Base-by-base conservation (phyloP, 768 basidiomycete species). In the Amanita exitialis region DNA sequence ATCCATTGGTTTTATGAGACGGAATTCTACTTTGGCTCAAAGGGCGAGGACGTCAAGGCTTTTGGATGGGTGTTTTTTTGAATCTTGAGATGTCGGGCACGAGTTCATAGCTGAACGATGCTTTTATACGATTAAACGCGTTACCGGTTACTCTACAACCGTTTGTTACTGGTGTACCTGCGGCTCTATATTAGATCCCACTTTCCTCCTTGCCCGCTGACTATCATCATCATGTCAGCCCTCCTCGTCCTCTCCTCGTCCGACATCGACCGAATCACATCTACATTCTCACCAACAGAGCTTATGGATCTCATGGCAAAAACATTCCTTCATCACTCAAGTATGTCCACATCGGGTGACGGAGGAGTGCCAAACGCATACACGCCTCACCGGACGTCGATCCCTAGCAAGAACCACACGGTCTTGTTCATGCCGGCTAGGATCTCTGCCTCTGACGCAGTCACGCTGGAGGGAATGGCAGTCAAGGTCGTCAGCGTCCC, bases 401-500 rank as follows among this genome's bases (percentile, higher is more conserved):
- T 92, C 9, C 67, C 69, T 0, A 79, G 75, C 46, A 58, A 63
- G 6, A 69, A 73, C 38, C 80, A 90, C 56, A 82, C 74, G 1
- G 70, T 76, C 0, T 69, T 96, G 2, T 86, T 91, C 65, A 95
- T 95, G 92, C 90, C 92, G 2, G 79, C 87, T 6, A 76, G 83
- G 21, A 69, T 84, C 8, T 61, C 23, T 52, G 5, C 27, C 44
- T 3, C 36, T 6, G 28, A 30, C 35, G 42, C 44, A 4, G 21
- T 15, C 13, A 8, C 39, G 1, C 54, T 63, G 10, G 57, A 62
- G 6, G 81, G 80, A 1, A 84, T 85, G 1, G 68, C 84, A 2
- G 71, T 90, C 53, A 94, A 96, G 65, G 75, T 90, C n/a, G 91
- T 90, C 3, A 84, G 80, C 25, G 73, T 91, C 1, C 91, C 91